A percentile compares a stretch with the other conserved stretches of the same genome.
Evolutionary conservation across 148 eudicot genomes (phyloP).

Genomic region (Rhododendron williamsianum): DNA sequence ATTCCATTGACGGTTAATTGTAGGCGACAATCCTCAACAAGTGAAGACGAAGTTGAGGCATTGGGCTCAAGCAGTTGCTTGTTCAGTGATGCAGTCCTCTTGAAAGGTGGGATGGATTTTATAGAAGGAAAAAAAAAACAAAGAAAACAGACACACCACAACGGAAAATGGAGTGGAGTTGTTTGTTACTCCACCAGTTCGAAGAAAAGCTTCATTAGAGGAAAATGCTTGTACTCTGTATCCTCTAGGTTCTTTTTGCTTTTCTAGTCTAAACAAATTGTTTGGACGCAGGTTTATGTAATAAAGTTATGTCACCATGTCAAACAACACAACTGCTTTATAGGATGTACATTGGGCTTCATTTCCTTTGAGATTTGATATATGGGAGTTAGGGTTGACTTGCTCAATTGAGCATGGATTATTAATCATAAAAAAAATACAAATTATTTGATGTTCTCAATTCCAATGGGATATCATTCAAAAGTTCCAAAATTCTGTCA

Average conservation of each 20-base stretch:
- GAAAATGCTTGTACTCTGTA: background rate
- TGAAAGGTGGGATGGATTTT: conserved; percentile 20
- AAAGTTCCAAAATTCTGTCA: background rate
- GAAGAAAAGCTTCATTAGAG: background rate
- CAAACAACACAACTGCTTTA: background rate
- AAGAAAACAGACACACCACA: background rate
- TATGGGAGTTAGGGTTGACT: background rate
- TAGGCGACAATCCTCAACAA: conserved; percentile 72
- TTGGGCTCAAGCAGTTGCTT: conserved; percentile 88
- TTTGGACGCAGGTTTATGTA: background rate
- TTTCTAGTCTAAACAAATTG: background rate
- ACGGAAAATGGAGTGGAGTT: background rate
- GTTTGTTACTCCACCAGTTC: background rate
- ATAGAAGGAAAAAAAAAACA: background rate
- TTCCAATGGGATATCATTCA: background rate
- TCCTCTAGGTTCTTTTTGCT: background rate
- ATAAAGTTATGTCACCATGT: background rate
- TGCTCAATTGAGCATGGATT: background rate
- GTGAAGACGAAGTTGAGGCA: conserved; percentile 73
- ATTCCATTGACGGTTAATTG: background rate
- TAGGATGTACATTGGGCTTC: background rate
- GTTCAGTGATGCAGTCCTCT: conserved; percentile 61
- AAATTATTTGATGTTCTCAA: background rate
- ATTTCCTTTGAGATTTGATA: background rate
- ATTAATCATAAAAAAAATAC: background rate